Conservation (phyloP, 768 basidiomycete species). For the Mycena polygramma region DNA sequence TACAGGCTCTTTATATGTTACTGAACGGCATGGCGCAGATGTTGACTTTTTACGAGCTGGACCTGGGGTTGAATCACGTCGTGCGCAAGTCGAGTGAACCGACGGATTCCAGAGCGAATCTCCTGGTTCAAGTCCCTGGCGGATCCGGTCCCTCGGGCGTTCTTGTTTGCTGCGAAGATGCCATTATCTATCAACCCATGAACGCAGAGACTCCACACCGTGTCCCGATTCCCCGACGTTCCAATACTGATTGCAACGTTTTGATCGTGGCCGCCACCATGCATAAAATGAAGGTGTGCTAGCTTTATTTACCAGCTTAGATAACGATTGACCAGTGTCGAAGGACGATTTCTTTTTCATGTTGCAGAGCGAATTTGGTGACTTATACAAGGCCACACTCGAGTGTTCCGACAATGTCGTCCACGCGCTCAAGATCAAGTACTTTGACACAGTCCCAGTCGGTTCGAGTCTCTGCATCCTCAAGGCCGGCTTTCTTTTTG, state of each 20-base stretch:
- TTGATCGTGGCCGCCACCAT: constrained; percentile 4
- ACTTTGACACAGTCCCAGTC: constrained; percentile 97
- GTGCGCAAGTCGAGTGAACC: constrained; percentile 99
- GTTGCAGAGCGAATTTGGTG: constrained; percentile 96
- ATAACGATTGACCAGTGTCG: constrained; percentile 88
- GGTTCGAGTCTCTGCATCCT: constrained; percentile 94
- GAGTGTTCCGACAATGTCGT: constrained; percentile 98
- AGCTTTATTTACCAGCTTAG: constrained; percentile 40
- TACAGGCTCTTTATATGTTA: no score
- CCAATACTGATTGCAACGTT: background rate
- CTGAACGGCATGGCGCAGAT: constrained; percentile 61
- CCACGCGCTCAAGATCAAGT: constrained; percentile 90
- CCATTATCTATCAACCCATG: constrained; percentile 92
- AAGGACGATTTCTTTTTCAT: constrained; percentile 99
- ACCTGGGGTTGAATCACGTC: constrained; percentile 96
- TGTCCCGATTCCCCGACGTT: constrained; percentile 15
- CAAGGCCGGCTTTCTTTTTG: constrained; percentile 97
- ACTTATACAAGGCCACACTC: constrained; percentile 97
- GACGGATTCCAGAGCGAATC: constrained; percentile 92
- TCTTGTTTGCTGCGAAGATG: constrained; percentile 96
- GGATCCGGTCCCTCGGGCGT: constrained; percentile 97
- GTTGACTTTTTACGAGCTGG: constrained; percentile 97
- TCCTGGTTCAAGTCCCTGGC: constrained; percentile 98
- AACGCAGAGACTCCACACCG: background rate
- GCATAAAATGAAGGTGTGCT: constrained; percentile 19